Evolutionary conservation across 2,329 filamentous ascomycete genomes (phyloP).

Genomic region (Chaetomium sp.): DNA sequence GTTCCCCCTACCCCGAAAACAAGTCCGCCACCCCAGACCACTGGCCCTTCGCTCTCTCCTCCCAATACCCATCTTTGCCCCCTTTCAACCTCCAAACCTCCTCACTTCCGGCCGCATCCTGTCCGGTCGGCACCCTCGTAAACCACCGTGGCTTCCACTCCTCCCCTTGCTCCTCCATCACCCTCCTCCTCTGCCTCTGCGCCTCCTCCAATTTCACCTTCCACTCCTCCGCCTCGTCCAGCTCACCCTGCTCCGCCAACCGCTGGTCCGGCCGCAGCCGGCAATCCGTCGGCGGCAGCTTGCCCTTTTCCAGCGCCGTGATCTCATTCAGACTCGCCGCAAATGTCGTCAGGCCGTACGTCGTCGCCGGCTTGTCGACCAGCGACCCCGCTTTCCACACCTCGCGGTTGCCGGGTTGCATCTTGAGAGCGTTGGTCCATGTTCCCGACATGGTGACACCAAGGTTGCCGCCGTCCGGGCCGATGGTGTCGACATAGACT

Average conservation of each 20-base stretch:
- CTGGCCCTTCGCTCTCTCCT: constrained; percentile 62
- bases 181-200: constrained; percentile 67
- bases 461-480: constrained; percentile 57
- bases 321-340: constrained; percentile 83
- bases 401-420: constrained; percentile 52
- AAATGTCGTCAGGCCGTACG: constrained; percentile 85
- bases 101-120: constrained; percentile 43
- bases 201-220: constrained; percentile 82
- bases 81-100: constrained; percentile 70
- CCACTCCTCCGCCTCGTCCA: constrained; percentile 76
- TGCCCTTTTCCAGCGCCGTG: constrained; percentile 67
- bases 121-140: constrained; percentile 55
- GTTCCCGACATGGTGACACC: constrained; percentile 68
- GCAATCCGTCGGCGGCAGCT: constrained; percentile 74
- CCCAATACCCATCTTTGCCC: constrained; percentile 91
- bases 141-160: constrained; percentile 79
- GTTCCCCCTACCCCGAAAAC: constrained; percentile 29
- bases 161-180: constrained; percentile 69
- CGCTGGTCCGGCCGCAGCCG: constrained; percentile 82
- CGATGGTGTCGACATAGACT: constrained; percentile 68
- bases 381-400: constrained; percentile 76
- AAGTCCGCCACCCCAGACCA: constrained; percentile 56
- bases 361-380: constrained; percentile 69
- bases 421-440: constrained; percentile 67
- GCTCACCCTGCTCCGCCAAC: constrained; percentile 70